Conservation (phyloP, 2,329 filamentous ascomycete species). For the Xylaria sp. region DNA sequence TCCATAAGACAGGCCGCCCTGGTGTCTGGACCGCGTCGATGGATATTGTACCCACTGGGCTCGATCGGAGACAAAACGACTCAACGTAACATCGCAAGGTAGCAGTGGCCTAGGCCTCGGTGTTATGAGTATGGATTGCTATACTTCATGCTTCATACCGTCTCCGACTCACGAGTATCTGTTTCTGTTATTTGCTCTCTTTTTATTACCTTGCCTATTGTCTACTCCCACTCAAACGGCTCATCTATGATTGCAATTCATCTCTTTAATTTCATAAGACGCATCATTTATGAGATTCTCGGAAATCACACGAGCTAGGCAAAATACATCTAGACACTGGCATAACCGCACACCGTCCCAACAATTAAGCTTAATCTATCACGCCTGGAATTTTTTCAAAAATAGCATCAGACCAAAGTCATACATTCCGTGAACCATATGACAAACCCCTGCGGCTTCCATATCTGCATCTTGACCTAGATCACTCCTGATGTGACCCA, state of each 20-base stretch:
- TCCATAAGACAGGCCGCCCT: conserved; percentile 28
- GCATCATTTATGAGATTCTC: neutral
- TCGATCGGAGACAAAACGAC: conserved; percentile 32
- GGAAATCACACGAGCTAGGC: neutral
- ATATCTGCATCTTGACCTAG: conserved; percentile 31
- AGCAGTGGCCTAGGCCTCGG: conserved; percentile 24
- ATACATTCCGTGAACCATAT: conserved; percentile 14
- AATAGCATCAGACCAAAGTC: conserved; percentile 41
- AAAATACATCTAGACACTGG: neutral
- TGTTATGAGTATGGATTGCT: conserved; percentile 10
- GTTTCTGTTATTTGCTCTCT: neutral
- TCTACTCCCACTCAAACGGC: conserved; percentile 2
- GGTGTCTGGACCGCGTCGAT: conserved; percentile 28
- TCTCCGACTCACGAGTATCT: neutral
- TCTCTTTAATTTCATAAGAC: conserved; percentile 1
- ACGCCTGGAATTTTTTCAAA: conserved; percentile 38
- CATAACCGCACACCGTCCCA: neutral
- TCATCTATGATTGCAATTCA: conserved; percentile 6
- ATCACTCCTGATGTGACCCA: conserved; percentile 29
- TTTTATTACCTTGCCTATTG: conserved; percentile 2
- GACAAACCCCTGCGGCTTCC: conserved; percentile 21
- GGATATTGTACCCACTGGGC: conserved; percentile 24
- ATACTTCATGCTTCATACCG: conserved; percentile 15
- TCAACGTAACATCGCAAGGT: conserved; percentile 19
- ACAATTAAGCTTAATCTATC: conserved; percentile 48